These are phyloP conservation scores for Daldinia sp. DNA, from an alignment of 2,329 filamentous ascomycete genomes.

Conservation along the genomic window DNA sequence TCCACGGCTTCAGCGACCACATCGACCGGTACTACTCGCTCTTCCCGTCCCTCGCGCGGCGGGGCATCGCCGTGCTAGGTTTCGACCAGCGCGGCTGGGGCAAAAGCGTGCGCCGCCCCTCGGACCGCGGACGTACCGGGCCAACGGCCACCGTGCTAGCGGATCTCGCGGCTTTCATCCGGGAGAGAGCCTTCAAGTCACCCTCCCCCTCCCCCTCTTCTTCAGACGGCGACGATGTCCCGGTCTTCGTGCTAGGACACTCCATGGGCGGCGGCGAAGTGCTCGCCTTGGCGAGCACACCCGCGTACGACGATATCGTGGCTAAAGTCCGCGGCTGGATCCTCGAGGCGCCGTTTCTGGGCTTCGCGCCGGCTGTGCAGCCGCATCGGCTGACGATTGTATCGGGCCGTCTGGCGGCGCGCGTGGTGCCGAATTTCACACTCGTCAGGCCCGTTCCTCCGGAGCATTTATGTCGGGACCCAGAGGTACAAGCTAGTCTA, in stretches of 20 bases:
- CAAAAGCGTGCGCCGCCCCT: constrained; percentile 67
- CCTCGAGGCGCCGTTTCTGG: constrained; percentile 80
- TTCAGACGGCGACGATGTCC: constrained; percentile 50
- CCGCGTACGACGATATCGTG: constrained; percentile 62
- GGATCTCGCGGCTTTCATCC: constrained; percentile 81
- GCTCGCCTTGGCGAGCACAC: constrained; percentile 65
- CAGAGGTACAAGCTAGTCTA: constrained; percentile 66
- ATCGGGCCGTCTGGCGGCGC: constrained; percentile 72
- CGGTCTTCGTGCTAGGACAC: constrained; percentile 87
- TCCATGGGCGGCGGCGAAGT: constrained; percentile 89
- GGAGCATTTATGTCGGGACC: constrained; percentile 72
- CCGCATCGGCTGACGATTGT: constrained; percentile 71
- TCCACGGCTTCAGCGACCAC: constrained; percentile 93
- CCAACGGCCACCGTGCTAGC: constrained; percentile 75
- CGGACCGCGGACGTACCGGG: constrained; percentile 76
- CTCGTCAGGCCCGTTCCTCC: constrained; percentile 71
- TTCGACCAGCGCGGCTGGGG: constrained; percentile 95
- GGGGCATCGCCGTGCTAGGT: constrained; percentile 77
- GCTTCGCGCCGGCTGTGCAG: constrained; percentile 69
- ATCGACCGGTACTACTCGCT: constrained; percentile 78
- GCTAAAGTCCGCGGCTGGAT: constrained; percentile 75
- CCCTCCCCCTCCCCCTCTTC: constrained; percentile 13
- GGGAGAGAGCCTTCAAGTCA: constrained; percentile 55
- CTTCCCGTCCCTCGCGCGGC: constrained; percentile 73
- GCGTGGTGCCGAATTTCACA: constrained; percentile 72